Evolutionary conservation across 768 basidiomycete genomes (phyloP), one percentile per base, ranked within the genome.

Genomic region (Phanerodontia chrysosporium): DNA sequence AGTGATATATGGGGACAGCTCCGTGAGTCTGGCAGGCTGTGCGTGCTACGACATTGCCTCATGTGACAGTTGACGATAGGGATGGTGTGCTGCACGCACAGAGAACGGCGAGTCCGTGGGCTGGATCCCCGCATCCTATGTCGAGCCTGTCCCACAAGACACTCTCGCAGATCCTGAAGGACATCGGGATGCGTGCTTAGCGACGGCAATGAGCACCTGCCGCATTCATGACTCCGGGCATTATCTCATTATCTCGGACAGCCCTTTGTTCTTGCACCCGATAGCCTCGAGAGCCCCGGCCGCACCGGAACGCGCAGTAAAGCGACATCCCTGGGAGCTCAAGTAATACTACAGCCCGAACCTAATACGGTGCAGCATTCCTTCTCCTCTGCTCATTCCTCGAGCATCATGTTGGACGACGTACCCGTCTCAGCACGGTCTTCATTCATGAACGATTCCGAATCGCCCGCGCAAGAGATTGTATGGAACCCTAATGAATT

Each of bases 21-120:
- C 84, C 1, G 69, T 70, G 49, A 49, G 69, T 58, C 4, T 22
- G 24, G 30, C 12, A n/a, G 1, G 25, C 45, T 24, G 10, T 46
- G 30, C 36, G 5, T 46, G 28, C 48, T 45, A 16, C 32, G 32
- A 39, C 25, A 32, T 55, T 30, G 30, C 7, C 27, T 35, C 30
- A 27, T 52, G 14, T 28, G 16, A 18, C 59, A 18, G 21, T 32
- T 13, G 24, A 14, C 5, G 6, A 14, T 44, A 70, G 69, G 90
- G 90, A 10, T 92, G 89, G 90, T 92, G 89, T 88, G 89, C 87
- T 21, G 90, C 89, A 21, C 80, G 87, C 72, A 76, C 83, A 24
- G 72, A 72, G 12, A 76, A 76, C 36, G 80, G 79, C 13, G 74
- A 78, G 51, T 68, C 72, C 32, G 77, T 89, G 30, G 88, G 90